phyloP scores from a whole-genome alignment of 805 yeast species.

The Starmera caribaea region DNA sequence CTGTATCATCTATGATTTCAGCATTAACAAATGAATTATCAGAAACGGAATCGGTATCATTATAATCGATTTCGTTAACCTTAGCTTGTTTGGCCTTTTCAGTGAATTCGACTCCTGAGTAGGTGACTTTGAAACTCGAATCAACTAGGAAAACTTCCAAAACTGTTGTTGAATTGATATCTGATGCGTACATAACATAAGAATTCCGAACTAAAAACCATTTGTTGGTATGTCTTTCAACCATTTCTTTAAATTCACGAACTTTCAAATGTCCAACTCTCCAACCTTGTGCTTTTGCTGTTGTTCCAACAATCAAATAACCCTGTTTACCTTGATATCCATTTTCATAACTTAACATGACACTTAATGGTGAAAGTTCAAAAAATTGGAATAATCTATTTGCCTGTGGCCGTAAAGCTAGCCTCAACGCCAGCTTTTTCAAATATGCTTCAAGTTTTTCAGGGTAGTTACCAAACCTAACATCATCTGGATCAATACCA shows the following conservation, averaged over 20 bases:
- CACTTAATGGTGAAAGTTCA: slow-evolving; percentile 83
- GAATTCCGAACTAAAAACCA: slow-evolving; percentile 88
- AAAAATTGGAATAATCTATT: slow-evolving; percentile 78
- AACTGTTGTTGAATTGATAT: slow-evolving; percentile 78
- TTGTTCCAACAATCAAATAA: slow-evolving; percentile 63
- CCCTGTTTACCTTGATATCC: slow-evolving; percentile 89
- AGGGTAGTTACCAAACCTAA: not conserved
- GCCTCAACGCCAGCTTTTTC: slow-evolving; percentile 43
- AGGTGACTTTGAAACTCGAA: slow-evolving; percentile 48
- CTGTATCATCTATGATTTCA: slow-evolving; percentile 12
- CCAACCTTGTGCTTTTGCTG: slow-evolving; percentile 92
- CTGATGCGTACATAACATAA: slow-evolving; percentile 77
- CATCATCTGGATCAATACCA: not conserved
- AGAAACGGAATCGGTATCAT: slow-evolving; percentile 25
- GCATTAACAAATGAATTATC: slow-evolving; percentile 21
- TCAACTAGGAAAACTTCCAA: slow-evolving; percentile 91
- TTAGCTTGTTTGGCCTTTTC: slow-evolving; percentile 17
- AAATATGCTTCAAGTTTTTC: slow-evolving; percentile 54
- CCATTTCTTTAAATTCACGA: slow-evolving; percentile 76
- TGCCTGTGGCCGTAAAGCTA: slow-evolving; percentile 70
- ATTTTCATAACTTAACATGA: slow-evolving; percentile 72
- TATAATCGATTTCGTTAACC: slow-evolving; percentile 20
- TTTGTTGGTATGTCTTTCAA: slow-evolving; percentile 80
- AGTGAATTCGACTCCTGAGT: slow-evolving; percentile 23
- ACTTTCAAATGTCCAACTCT: slow-evolving; percentile 81